Conservation (phyloP, 192 early-diverging fungal species). For the Polychytrium aggregatum region DNA sequence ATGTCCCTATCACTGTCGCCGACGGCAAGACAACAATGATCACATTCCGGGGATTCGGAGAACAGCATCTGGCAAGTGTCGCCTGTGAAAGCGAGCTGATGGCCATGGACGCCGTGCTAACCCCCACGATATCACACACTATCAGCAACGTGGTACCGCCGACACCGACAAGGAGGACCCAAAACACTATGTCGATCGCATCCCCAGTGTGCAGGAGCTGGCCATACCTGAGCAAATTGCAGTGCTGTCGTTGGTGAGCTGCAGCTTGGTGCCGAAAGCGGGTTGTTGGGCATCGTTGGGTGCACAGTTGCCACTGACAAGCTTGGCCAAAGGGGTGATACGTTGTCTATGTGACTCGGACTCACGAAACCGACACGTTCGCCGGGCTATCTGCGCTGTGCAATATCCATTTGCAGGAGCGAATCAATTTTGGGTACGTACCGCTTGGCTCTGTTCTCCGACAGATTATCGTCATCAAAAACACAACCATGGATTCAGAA, state of each 20-base stretch:
- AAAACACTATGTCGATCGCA: constrained; percentile 15
- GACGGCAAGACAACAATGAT: constrained; percentile 34
- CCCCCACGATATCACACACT: neutral
- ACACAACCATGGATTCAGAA: constrained; percentile 10
- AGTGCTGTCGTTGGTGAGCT: constrained; percentile 12
- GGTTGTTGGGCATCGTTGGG: no score
- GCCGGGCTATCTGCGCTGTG: neutral
- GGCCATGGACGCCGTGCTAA: neutral
- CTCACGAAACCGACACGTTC: neutral
- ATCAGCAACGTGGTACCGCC: neutral
- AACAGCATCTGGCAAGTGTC: constrained; percentile 11
- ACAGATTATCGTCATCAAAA: constrained; percentile 29
- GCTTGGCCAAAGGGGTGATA: no score
- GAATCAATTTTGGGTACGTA: constrained; percentile 39
- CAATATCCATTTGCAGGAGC: constrained; percentile 17
- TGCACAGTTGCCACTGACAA: no score
- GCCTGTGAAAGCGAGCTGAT: neutral
- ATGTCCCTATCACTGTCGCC: constrained; percentile 31
- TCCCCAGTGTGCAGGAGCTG: constrained; percentile 25
- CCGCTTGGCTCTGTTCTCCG: constrained; percentile 24
- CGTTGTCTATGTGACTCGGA: constrained; percentile 2
- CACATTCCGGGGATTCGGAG: constrained; percentile 31
- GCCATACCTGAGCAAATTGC: constrained; percentile 26
- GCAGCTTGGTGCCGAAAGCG: no score
- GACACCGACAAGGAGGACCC: constrained; percentile 6